phyloP scores from a whole-genome alignment of 73 alveolate genomes.

The Durusdinium trenchii region DNA sequence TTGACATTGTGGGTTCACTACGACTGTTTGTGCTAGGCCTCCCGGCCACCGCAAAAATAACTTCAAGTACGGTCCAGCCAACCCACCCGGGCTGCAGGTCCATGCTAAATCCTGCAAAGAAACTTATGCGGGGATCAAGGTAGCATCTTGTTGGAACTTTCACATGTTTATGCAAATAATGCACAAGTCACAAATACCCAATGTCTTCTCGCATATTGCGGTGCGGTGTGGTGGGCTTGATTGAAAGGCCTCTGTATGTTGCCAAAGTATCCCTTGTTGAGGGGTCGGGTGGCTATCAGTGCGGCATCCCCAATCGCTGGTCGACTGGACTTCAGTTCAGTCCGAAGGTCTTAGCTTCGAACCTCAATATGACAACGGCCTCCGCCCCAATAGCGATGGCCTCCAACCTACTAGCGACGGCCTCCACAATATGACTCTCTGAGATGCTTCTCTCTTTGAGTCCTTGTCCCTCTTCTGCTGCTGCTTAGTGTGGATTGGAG shows the following conservation, averaged over 20 bases:
- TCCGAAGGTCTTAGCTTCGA: not conserved
- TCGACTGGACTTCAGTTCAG: not conserved
- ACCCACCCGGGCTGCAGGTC: constrained; percentile 65
- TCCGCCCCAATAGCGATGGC: not conserved
- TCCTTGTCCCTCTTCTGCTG: too few species aligned
- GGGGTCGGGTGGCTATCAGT: not conserved
- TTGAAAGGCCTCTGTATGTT: too few species aligned
- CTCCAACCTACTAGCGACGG: not conserved
- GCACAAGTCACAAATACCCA: too few species aligned
- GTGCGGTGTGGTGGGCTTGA: too few species aligned
- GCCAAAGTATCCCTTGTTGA: not conserved
- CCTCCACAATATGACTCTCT: not conserved
- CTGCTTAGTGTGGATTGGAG: too few species aligned
- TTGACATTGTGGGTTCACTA: too few species aligned
- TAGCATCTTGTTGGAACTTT: too few species aligned
- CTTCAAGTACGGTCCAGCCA: constrained; percentile 76
- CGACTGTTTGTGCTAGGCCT: too few species aligned
- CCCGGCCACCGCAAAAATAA: constrained; percentile 50
- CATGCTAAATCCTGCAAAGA: constrained; percentile 83
- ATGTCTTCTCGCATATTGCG: too few species aligned
- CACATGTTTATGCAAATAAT: too few species aligned
- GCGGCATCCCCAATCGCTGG: not conserved
- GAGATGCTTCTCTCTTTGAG: too few species aligned
- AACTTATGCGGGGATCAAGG: too few species aligned
- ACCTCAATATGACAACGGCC: not conserved